phyloP scores from a whole-genome alignment of 2,329 filamentous ascomycete genomes.

The Alternaria hordeiaustralica region DNA sequence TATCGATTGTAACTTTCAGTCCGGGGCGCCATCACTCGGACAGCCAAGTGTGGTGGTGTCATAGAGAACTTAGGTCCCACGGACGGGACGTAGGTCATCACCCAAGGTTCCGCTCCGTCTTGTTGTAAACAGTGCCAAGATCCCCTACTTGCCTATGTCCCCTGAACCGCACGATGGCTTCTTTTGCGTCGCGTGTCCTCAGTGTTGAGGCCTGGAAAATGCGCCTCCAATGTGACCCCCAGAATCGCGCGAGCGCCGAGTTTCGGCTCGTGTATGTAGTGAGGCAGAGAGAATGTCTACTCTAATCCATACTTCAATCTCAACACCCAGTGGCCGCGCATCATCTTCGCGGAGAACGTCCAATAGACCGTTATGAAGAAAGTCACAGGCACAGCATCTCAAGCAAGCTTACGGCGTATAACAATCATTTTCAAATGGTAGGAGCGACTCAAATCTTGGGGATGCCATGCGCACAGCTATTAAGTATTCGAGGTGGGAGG shows the following conservation, averaged over 20 bases:
- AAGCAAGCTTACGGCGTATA: background rate
- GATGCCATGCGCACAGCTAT: background rate
- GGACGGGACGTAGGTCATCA: background rate
- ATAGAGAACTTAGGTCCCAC: background rate
- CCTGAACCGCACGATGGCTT: background rate
- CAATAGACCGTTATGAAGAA: background rate
- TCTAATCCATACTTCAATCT: background rate
- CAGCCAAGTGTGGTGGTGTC: background rate
- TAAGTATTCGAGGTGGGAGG: background rate
- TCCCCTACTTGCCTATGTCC: background rate
- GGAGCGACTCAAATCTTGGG: background rate
- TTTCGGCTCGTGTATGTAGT: background rate
- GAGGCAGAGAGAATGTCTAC: background rate
- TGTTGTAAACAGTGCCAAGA: background rate
- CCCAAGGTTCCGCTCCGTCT: background rate
- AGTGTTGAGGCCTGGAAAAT: background rate
- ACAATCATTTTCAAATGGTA: background rate
- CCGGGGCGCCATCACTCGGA: background rate
- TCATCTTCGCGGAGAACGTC: background rate
- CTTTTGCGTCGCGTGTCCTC: background rate
- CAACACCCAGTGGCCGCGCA: background rate
- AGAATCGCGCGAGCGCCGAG: background rate
- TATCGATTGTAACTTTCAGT: slow-evolving; percentile 18
- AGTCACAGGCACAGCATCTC: background rate
- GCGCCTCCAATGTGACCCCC: background rate